phyloP scores from a whole-genome alignment of 2,329 filamentous ascomycete species.

The Paecilomyces sp. region DNA sequence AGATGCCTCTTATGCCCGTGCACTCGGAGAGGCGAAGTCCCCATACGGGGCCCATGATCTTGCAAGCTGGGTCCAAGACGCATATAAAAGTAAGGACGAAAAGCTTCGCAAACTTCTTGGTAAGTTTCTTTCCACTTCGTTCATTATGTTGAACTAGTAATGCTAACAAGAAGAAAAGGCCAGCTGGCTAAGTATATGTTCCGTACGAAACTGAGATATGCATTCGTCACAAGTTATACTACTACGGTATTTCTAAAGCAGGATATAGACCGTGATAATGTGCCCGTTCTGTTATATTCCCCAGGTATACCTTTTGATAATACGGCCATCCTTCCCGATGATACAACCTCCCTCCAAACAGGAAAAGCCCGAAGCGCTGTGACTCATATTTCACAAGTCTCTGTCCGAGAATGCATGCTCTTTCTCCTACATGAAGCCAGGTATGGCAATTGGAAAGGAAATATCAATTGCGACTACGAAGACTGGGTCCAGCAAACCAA shows the following conservation, averaged over 20 bases:
- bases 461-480: no score
- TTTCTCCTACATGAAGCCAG: no score
- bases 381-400: not conserved
- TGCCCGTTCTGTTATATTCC: no score
- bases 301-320: no score
- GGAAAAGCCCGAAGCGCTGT: no score
- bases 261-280: not conserved
- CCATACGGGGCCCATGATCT: not conserved
- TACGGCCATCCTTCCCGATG: no score
- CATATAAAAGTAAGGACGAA: not conserved
- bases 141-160: not conserved
- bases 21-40: not conserved
- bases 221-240: not conserved
- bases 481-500: no score
- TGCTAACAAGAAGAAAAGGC: not conserved
- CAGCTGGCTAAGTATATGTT: not conserved
- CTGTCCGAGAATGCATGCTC: not conserved
- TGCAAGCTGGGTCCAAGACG: not conserved
- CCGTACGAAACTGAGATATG: not conserved
- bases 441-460: no score
- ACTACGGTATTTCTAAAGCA: not conserved
- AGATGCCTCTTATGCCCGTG: not conserved
- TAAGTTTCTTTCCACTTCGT: not conserved
- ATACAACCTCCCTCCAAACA: no score
- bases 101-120: not conserved